Evolutionary conservation across 2,329 filamentous ascomycete genomes (phyloP).

Genomic region (Curvularia verruculosa): DNA sequence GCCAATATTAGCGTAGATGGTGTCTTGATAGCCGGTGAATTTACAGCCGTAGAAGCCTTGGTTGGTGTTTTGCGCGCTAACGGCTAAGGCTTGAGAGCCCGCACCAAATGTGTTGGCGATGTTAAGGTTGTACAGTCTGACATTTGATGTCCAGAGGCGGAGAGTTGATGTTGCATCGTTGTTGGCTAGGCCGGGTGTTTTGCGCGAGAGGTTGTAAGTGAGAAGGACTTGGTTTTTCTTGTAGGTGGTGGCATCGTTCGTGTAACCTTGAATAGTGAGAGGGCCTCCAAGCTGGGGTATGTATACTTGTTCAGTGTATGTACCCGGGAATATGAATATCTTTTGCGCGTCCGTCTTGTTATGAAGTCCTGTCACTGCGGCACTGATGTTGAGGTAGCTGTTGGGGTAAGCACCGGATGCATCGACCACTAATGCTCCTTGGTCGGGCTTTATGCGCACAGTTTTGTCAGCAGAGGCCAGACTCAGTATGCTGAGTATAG

Average conservation of each 20-base stretch:
- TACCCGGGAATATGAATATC: slow-evolving; percentile 65
- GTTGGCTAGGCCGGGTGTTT: slow-evolving; percentile 23
- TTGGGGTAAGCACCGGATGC: slow-evolving; percentile 17
- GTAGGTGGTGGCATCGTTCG: slow-evolving; percentile 58
- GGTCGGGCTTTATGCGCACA: slow-evolving; percentile 15
- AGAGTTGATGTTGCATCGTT: slow-evolving; percentile 61
- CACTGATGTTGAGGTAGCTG: slow-evolving; percentile 25
- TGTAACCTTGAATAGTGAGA: slow-evolving; percentile 64
- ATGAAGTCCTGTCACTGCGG: slow-evolving; percentile 19
- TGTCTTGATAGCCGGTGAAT: slow-evolving; percentile 63
- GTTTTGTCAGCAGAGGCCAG: slow-evolving; percentile 16
- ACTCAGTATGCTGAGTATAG: background rate
- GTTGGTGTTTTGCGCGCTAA: slow-evolving; percentile 55
- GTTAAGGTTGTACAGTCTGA: slow-evolving; percentile 66
- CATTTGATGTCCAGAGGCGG: slow-evolving; percentile 53
- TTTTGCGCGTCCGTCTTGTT: slow-evolving; percentile 21
- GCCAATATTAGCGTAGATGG: slow-evolving; percentile 51
- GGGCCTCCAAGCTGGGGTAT: slow-evolving; percentile 54
- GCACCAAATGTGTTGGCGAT: slow-evolving; percentile 53
- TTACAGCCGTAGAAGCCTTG: slow-evolving; percentile 63
- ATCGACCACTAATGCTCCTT: slow-evolving; percentile 28
- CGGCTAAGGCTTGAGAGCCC: slow-evolving; percentile 54
- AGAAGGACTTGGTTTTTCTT: slow-evolving; percentile 62
- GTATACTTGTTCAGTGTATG: slow-evolving; percentile 64
- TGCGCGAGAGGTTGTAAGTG: slow-evolving; percentile 50